These are phyloP conservation scores for Suillus fuscotomentosus DNA, from an alignment of 768 basidiomycete genomes.

Conservation along the genomic window DNA sequence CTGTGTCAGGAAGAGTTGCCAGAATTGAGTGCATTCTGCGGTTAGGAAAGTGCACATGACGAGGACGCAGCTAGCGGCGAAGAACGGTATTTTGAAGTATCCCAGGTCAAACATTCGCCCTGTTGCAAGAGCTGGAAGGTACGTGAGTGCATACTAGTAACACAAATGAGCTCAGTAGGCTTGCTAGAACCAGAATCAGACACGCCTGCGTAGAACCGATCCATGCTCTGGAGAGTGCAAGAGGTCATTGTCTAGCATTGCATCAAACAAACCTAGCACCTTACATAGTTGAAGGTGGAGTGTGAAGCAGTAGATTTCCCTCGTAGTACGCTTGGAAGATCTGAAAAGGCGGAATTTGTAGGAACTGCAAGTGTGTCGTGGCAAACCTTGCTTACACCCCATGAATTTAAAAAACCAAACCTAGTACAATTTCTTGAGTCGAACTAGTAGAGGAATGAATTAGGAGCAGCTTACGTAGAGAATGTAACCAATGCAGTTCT, in stretches of 20 bases:
- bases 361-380: not conserved
- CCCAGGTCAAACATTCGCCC: conserved; percentile 78
- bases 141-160: conserved; percentile 58
- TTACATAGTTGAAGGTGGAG: conserved; percentile 63
- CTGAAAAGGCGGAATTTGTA: conserved; percentile 30
- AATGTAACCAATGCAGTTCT: conserved; percentile 31
- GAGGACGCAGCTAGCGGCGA: conserved; percentile 47
- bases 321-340: conserved; percentile 76
- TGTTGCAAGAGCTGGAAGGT: conserved; percentile 58
- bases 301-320: conserved; percentile 43
- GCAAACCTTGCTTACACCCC: conserved; percentile 54
- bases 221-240: conserved; percentile 56
- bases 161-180: not conserved
- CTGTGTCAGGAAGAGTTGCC: conserved; percentile 79
- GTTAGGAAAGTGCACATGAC: conserved; percentile 59
- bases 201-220: conserved; percentile 73
- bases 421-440: conserved; percentile 21
- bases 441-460: not conserved
- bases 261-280: conserved; percentile 9
- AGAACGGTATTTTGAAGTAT: conserved; percentile 52
- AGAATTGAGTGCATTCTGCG: conserved; percentile 69
- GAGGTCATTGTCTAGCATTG: too few relatives aligned
- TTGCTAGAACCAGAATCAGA: conserved; percentile 2
- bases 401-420: conserved; percentile 72
- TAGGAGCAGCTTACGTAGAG: not conserved